phyloP scores from a whole-genome alignment of 352 stramenopile genomes.

The Phytophthora pluvialis region DNA sequence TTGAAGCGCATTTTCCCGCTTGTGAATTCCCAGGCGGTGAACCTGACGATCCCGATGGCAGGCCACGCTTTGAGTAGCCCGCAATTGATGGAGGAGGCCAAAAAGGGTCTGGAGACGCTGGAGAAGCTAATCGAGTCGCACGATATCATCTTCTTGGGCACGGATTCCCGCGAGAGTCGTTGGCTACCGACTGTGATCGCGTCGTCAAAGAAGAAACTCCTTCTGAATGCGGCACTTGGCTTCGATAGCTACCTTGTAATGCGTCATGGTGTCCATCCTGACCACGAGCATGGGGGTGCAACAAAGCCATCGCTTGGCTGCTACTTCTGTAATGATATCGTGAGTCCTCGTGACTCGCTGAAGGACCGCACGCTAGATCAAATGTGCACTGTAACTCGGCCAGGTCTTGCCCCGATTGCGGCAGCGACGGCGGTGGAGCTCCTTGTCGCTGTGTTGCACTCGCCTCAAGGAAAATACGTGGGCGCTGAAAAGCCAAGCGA shows the following conservation, averaged over 20 bases:
- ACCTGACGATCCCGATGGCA: conserved; percentile 99
- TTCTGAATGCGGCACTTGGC: conserved; percentile 83
- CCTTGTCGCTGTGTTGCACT: conserved; percentile 95
- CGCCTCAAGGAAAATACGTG: conserved; percentile 79
- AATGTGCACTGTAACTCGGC: conserved; percentile 99
- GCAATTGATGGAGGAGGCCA: conserved; percentile 66
- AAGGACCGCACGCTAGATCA: conserved; percentile 98
- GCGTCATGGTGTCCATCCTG: conserved; percentile 89
- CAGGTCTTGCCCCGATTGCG: conserved; percentile 94
- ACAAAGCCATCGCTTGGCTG: conserved; percentile 84
- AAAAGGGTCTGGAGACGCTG: conserved; percentile 78
- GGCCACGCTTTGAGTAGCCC: conserved; percentile 90
- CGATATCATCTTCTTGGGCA: conserved; percentile 98
- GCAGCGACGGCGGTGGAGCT: conserved; percentile 96
- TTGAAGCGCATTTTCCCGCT: conserved; percentile 94
- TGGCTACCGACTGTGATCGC: conserved; percentile 98
- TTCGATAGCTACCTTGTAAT: conserved; percentile 99
- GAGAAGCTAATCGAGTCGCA: conserved; percentile 91
- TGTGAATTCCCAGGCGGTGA: conserved; percentile 85
- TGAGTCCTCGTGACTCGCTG: conserved; percentile 97
- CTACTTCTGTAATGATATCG: conserved; percentile 99
- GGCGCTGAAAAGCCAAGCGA: conserved; percentile 66
- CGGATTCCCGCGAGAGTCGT: conserved; percentile 97
- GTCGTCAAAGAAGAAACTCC: conserved; percentile 91
- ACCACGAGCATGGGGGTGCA: conserved; percentile 3